Conservation (phyloP, 306 rosid species). For the Medicago truncatula region MtrunA17r5.0-ANR NC_053048.1:9083501-9084000, state of each 20-base stretch:
- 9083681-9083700: constrained; percentile 46
- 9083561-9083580: too few species aligned
- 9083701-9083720: constrained; percentile 43
- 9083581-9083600: too few species aligned
- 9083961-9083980: too few species aligned
- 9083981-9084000: not conserved
- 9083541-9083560: too few species aligned
- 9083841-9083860: not conserved
- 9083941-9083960: constrained; percentile 47
- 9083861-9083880: constrained; percentile 8
- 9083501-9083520: not conserved
- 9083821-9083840: constrained; percentile 26
- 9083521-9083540: too few species aligned
- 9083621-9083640: too few species aligned
- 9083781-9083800: constrained; percentile 39
- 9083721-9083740: constrained; percentile 43
- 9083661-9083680: constrained; percentile 25
- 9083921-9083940: constrained; percentile 51
- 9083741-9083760: constrained; percentile 47
- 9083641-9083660: not conserved
- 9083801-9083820: constrained; percentile 23
- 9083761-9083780: constrained; percentile 36
- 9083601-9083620: too few species aligned
- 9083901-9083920: constrained; percentile 52
- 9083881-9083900: constrained; percentile 43